Conservation (phyloP, 2,329 filamentous ascomycete genomes). For the Neonectria neomacrospora region DNA sequence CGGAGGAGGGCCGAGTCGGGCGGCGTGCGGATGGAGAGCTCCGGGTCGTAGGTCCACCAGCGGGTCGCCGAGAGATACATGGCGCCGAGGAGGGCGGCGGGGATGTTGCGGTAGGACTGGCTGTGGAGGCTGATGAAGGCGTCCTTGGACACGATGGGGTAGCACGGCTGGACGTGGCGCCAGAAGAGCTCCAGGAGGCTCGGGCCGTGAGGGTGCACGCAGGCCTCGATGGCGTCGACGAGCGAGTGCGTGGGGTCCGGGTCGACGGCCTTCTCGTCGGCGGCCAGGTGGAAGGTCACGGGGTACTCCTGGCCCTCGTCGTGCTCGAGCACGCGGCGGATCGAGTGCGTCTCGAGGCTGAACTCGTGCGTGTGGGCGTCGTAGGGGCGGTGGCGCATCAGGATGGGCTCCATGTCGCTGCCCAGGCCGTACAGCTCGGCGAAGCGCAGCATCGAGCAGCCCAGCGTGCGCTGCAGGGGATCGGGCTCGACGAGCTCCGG, state of each 20-base stretch:
- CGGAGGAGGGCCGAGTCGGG: slow-evolving; percentile 42
- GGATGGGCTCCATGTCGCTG: slow-evolving; percentile 50
- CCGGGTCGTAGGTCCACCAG: slow-evolving; percentile 62
- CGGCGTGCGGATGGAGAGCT: slow-evolving; percentile 44
- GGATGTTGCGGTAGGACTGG: slow-evolving; percentile 62
- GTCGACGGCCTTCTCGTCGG: slow-evolving; percentile 46
- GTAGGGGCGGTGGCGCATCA: slow-evolving; percentile 59
- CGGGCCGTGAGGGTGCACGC: slow-evolving; percentile 68
- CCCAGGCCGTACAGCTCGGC: slow-evolving; percentile 49
- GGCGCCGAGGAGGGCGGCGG: slow-evolving; percentile 63
- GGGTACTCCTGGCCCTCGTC: slow-evolving; percentile 50
- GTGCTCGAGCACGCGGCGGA: slow-evolving; percentile 65
- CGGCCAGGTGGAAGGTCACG: slow-evolving; percentile 48
- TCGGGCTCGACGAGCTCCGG: slow-evolving; percentile 28
- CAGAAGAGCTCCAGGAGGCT: slow-evolving; percentile 72
- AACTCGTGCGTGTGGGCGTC: slow-evolving; percentile 55
- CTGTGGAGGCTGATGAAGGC: slow-evolving; percentile 64
- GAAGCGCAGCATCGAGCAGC: slow-evolving; percentile 41
- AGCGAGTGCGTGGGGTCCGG: slow-evolving; percentile 40
- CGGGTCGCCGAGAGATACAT: slow-evolving; percentile 66
- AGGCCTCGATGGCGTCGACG: slow-evolving; percentile 62
- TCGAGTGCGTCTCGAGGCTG: slow-evolving; percentile 70
- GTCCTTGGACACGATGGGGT: slow-evolving; percentile 64
- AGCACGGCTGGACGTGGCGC: slow-evolving; percentile 64
- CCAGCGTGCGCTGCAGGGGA: slow-evolving; percentile 40